Evolutionary conservation across 176 grass and related monocot species (phyloP), one percentile per base, ranked within the genome.

Genomic region (Rhipidocladum racemiflorum): DNA sequence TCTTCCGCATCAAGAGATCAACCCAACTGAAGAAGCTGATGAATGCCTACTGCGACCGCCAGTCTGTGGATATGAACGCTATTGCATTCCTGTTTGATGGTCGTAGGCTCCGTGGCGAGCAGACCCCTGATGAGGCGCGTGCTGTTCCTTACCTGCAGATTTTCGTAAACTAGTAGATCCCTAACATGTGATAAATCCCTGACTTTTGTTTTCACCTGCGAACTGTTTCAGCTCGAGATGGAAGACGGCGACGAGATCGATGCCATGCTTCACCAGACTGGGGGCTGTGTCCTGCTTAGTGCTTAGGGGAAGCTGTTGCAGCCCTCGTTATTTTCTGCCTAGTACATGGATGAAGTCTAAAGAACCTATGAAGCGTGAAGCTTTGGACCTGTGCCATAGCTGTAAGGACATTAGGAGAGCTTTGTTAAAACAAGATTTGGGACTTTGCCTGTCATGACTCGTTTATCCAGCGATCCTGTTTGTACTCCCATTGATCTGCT

Each of bases 231-330:
- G 92, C 92, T 97, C 6, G 94, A 97, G 81, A 94, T 97, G 92
- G 94, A 97, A 78, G 94, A 97, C 6, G 90, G 89, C 5, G 92
- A 97, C 1, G 90, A 91, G 84, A 94, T 92, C 9, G 95, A 97
- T 28, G 95, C 92, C 39, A 97, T 97, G 95, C 88, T 97, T 51
- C 95, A 97, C 88, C 92, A 97, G 77, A 97, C 95, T 1, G 95
- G 95, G 17, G 95, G 88, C 56, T 42, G 23, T 1, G 16, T 36
- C 6, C 30, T 61, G 63, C 42, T 28, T 21, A 30, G 30, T 21
- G 73, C 73, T 36, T 90, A 86, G 78, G 36, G 40, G 77, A 42
- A 39, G 56, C 39, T 9, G 17, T 28, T 17, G 64, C 79, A 24
- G 54, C 15, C 32, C 77, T 70, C 32, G 5, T 40, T 72, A 7